A percentile compares a stretch with the other conserved stretches of the same genome.
These are phyloP conservation scores for Fremontodendron californicum DNA, from an alignment of 345 rosid species.

Conservation along the genomic window DNA sequence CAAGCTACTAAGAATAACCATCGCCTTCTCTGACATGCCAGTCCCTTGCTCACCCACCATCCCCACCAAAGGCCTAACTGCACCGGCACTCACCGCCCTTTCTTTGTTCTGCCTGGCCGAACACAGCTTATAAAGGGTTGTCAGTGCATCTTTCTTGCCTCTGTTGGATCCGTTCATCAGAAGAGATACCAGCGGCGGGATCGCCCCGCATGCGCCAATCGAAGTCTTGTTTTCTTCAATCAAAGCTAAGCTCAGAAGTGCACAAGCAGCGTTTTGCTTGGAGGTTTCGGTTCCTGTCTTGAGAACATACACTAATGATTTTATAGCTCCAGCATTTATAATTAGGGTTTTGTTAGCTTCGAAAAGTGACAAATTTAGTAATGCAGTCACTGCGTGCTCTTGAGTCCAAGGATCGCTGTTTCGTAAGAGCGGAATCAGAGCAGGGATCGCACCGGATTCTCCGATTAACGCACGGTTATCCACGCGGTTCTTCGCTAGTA, in stretches of 20 bases:
- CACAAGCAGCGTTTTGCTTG: constrained; percentile 95
- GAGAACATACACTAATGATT: constrained; percentile 76
- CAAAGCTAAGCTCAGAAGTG: constrained; percentile 74
- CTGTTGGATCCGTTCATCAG: constrained; percentile 66
- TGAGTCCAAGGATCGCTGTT: constrained; percentile 89
- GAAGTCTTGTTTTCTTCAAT: constrained; percentile 87
- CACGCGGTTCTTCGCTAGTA: constrained; percentile 81
- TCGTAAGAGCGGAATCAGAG: constrained; percentile 72
- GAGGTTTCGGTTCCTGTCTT: constrained; percentile 89
- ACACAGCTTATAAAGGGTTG: constrained; percentile 91
- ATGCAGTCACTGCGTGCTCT: constrained; percentile 92
- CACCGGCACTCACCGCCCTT: constrained; percentile 88
- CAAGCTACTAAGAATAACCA: constrained; percentile 83
- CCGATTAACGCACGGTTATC: constrained; percentile 84
- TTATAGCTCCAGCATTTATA: constrained; percentile 69
- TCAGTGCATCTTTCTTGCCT: constrained; percentile 86
- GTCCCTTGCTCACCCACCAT: constrained; percentile 73
- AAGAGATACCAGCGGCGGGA: constrained; percentile 86
- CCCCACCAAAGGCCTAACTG: constrained; percentile 79
- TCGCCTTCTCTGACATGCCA: constrained; percentile 94
- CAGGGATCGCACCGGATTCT: constrained; percentile 91
- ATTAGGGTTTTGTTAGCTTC: constrained; percentile 63
- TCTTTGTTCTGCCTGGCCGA: constrained; percentile 76
- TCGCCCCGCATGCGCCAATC: constrained; percentile 88
- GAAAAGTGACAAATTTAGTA: constrained; percentile 72